A percentile compares a stretch with the other conserved stretches of the same genome.
Evolutionary conservation across 179 eudicot genomes (phyloP).

Genomic region (Beta lomatogona): DNA sequence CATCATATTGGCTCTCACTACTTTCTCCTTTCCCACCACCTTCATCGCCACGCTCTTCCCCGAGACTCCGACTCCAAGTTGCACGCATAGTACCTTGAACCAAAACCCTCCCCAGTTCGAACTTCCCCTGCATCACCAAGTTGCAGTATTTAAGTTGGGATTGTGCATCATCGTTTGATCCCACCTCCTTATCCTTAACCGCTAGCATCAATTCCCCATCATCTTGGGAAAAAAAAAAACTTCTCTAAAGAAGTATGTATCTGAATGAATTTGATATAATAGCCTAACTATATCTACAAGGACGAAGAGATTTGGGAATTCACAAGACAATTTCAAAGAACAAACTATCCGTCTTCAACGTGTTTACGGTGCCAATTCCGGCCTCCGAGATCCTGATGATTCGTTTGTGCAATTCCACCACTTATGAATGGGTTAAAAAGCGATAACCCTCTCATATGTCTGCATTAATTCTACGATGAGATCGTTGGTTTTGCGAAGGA

Average conservation of each 20-base stretch:
- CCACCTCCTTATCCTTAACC: conserved; percentile 4
- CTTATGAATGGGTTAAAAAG: conserved; percentile 31
- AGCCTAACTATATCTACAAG: background rate
- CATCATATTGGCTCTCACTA: conserved; percentile 41
- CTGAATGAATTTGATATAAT: no score
- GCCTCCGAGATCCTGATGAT: conserved; percentile 35
- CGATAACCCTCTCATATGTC: conserved; percentile 53
- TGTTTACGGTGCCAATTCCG: conserved; percentile 68
- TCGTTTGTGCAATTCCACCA: conserved; percentile 24
- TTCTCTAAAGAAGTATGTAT: background rate
- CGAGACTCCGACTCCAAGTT: conserved; percentile 39
- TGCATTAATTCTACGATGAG: conserved; percentile 45
- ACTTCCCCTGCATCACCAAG: conserved; percentile 42
- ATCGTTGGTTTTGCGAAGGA: background rate
- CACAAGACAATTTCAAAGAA: background rate
- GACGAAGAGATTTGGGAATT: background rate
- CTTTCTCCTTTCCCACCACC: conserved; percentile 47
- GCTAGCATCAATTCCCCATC: conserved; percentile 25
- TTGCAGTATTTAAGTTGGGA: conserved; percentile 24
- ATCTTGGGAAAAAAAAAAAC: background rate
- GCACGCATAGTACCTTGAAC: conserved; percentile 64
- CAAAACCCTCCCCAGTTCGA: conserved; percentile 56
- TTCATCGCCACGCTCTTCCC: conserved; percentile 44
- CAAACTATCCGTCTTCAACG: conserved; percentile 66
- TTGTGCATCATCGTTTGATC: no score